A percentile compares a stretch with the other conserved stretches of the same genome.
phyloP scores from a whole-genome alignment of 2,329 filamentous ascomycete species.

The Claviceps quebecensis region DNA sequence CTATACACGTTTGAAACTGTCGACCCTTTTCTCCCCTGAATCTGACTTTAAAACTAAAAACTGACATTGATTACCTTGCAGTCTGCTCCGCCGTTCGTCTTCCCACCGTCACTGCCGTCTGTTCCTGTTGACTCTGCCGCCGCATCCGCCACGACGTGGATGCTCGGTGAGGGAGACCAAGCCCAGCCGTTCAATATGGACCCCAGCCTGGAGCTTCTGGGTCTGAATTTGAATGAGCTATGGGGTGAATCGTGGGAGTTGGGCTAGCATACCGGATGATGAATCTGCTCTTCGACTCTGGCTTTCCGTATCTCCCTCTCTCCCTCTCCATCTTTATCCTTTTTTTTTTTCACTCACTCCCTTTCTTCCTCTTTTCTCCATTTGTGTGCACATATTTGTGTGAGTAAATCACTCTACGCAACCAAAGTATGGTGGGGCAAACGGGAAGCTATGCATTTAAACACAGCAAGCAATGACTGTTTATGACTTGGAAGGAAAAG shows the following conservation, averaged over 20 bases:
- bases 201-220: slow-evolving; percentile 38
- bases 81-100: slow-evolving; percentile 28
- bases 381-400: no score
- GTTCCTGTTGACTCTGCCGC: slow-evolving; percentile 20
- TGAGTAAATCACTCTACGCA: no score
- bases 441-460: no score
- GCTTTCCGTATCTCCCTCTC: no score
- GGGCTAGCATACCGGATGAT: slow-evolving; percentile 13
- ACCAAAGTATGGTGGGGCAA: no score
- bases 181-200: slow-evolving; percentile 34
- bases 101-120: slow-evolving; percentile 21
- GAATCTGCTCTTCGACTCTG: no score
- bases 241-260: slow-evolving; percentile 38
- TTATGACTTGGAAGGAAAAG: no score
- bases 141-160: slow-evolving; percentile 20
- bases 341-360: neutral
- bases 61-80: slow-evolving; percentile 19
- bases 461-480: no score
- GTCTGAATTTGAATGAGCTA: slow-evolving; percentile 39
- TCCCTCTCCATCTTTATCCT: neutral
- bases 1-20: no score
- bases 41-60: neutral
- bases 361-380: no score
- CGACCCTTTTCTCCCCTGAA: neutral
- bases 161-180: slow-evolving; percentile 17